These are phyloP conservation scores for Atkinsonella texensis DNA, from an alignment of 2,329 filamentous ascomycete species.

Conservation along the genomic window DNA sequence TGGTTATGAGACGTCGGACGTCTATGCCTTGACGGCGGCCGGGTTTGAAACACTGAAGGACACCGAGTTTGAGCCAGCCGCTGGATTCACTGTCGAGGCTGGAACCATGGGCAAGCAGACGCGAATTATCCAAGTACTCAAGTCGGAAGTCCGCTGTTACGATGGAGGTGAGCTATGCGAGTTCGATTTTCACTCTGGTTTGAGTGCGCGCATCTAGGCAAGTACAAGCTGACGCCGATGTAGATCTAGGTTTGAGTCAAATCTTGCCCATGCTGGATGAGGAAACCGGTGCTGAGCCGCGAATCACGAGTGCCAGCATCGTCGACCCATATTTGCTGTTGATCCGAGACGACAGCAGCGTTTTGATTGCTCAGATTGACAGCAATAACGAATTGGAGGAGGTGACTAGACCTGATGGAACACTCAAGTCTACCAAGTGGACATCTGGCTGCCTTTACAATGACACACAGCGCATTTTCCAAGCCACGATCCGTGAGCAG, in stretches of 20 bases:
- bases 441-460: slow-evolving; percentile 71
- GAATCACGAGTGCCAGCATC: slow-evolving; percentile 71
- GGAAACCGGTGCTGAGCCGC: slow-evolving; percentile 69
- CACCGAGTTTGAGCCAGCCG: slow-evolving; percentile 84
- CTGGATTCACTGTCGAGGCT: slow-evolving; percentile 76
- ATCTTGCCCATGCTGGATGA: slow-evolving; percentile 91
- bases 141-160: slow-evolving; percentile 79
- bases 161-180: slow-evolving; percentile 56
- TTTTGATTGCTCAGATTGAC: slow-evolving; percentile 69
- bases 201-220: not conserved
- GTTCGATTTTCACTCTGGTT: not conserved
- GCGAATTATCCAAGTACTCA: slow-evolving; percentile 77
- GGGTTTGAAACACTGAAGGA: slow-evolving; percentile 65
- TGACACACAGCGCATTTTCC: slow-evolving; percentile 48
- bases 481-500: slow-evolving; percentile 27
- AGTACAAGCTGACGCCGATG: slow-evolving; percentile 9
- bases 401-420: slow-evolving; percentile 49
- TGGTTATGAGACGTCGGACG: slow-evolving; percentile 64
- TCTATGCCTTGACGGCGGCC: slow-evolving; percentile 62
- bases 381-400: slow-evolving; percentile 73
- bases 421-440: slow-evolving; percentile 57
- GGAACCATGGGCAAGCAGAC: slow-evolving; percentile 70
- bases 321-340: slow-evolving; percentile 77
- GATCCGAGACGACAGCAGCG: slow-evolving; percentile 70
- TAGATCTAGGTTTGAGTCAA: slow-evolving; percentile 76